Evolutionary conservation across 352 stramenopile genomes (phyloP).

Genomic region (Globisporangium spinosum): DNA sequence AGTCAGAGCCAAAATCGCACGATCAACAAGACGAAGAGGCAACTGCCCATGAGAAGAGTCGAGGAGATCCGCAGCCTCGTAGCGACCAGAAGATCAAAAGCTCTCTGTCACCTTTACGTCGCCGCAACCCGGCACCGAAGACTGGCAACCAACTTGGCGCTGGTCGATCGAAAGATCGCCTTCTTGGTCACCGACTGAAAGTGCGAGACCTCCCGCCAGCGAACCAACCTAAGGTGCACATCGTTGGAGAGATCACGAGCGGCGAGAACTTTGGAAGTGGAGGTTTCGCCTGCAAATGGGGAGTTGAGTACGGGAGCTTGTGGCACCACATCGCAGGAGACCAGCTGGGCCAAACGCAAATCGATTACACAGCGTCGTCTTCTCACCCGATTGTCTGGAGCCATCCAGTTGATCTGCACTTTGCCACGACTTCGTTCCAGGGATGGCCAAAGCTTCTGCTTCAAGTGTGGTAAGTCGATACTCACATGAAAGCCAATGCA

Average conservation of each 20-base stretch:
- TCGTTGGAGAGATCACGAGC: constrained; percentile 62
- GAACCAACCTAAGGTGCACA: constrained; percentile 63
- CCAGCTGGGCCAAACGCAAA: constrained; percentile 57
- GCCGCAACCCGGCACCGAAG: not conserved
- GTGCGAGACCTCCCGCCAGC: constrained; percentile 30
- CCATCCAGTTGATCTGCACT: constrained; percentile 70
- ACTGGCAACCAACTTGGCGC: not conserved
- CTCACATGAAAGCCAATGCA: constrained; percentile 41
- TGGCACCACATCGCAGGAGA: constrained; percentile 62
- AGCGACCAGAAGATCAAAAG: constrained; percentile 1
- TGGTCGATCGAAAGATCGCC: not conserved
- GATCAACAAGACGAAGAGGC: constrained; percentile 4
- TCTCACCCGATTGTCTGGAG: constrained; percentile 41
- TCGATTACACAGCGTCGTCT: constrained; percentile 37
- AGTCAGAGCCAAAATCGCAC: not conserved
- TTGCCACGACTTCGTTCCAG: constrained; percentile 47
- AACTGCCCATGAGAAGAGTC: not conserved
- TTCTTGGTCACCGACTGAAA: constrained; percentile 12
- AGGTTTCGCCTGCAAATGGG: constrained; percentile 66
- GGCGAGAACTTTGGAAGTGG: constrained; percentile 43
- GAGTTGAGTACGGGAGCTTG: constrained; percentile 50
- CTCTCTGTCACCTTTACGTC: constrained; percentile 13
- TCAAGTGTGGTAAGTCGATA: constrained; percentile 59
- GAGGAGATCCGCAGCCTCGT: not conserved
- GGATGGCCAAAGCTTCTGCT: constrained; percentile 65